Evolutionary conservation across 768 basidiomycete species (phyloP).

Genomic region (Hirschioporus abietinus): DNA sequence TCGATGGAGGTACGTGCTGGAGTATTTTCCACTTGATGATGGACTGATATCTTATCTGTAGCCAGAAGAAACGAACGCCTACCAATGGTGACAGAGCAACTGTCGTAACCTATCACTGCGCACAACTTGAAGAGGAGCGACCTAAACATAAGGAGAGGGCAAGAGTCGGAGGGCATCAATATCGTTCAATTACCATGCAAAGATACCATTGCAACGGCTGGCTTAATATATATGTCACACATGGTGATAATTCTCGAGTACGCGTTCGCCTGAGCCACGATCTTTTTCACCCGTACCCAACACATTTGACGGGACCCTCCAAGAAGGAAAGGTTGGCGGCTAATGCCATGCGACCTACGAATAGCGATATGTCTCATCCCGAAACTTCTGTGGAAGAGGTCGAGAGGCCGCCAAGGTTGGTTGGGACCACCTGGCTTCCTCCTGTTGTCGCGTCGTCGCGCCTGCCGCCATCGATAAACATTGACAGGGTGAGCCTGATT

Average conservation of each 20-base stretch:
- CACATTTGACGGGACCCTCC: neutral
- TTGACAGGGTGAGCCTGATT: neutral
- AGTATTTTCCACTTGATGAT: neutral
- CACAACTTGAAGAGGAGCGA: neutral
- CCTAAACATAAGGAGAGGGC: neutral
- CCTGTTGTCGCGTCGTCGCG: neutral
- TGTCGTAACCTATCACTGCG: neutral
- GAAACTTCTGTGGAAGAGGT: neutral
- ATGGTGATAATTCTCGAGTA: neutral
- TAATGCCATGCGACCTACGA: neutral
- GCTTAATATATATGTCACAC: neutral
- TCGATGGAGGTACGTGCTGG: neutral
- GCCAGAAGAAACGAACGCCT: neutral
- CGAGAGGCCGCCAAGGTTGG: neutral
- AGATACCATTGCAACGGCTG: neutral
- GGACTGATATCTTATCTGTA: neutral
- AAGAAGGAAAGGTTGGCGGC: neutral
- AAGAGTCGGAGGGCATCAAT: neutral
- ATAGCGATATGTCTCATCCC: neutral
- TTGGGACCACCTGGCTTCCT: neutral
- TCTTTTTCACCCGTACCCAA: neutral
- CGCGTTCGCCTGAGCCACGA: neutral
- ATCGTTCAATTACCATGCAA: neutral
- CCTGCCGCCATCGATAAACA: neutral
- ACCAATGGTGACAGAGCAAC: neutral